Evolutionary conservation across 2,329 filamentous ascomycete genomes (phyloP).

Genomic region (Fusarium longipes): DNA sequence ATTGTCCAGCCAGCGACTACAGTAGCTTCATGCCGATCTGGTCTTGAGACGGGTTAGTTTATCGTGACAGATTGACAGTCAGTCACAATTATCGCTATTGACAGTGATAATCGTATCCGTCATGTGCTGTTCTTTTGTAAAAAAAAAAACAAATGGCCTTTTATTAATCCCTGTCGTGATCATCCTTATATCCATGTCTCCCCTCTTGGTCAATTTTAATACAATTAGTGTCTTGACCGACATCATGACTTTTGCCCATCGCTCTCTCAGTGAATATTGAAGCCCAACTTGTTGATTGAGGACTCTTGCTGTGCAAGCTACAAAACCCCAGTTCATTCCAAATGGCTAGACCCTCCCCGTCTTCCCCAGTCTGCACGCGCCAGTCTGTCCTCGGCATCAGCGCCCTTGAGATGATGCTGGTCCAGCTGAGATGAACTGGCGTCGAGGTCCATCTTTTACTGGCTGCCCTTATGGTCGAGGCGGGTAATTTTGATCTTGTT

Average conservation of each 20-base stretch:
- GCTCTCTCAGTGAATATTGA: neutral
- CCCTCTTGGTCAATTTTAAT: neutral
- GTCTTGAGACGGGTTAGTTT: neutral
- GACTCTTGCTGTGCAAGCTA: neutral
- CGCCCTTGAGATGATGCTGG: conserved; percentile 33
- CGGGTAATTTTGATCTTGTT: conserved; percentile 22
- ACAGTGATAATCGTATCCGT: conserved; percentile 10
- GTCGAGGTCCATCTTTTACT: conserved; percentile 24
- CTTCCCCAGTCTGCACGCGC: conserved; percentile 7
- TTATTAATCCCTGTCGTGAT: neutral
- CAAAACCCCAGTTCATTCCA: conserved; percentile 28
- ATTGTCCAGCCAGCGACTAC: too few relatives aligned
- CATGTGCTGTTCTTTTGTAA: neutral
- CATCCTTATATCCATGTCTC: neutral
- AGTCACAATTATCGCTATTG: conserved; percentile 20
- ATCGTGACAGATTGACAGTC: neutral
- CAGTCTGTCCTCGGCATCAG: conserved; percentile 35
- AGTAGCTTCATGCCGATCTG: conserved; percentile 27
- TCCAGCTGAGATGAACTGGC: conserved; percentile 44
- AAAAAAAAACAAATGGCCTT: too few relatives aligned
- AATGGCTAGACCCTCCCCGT: conserved; percentile 8
- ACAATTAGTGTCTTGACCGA: conserved; percentile 10
- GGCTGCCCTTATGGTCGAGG: conserved; percentile 1
- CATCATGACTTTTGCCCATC: conserved; percentile 30
- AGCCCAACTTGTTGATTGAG: neutral